Evolutionary conservation across 768 basidiomycete genomes (phyloP), one percentile per base, ranked within the genome.

Genomic region (Collybia sp.): DNA sequence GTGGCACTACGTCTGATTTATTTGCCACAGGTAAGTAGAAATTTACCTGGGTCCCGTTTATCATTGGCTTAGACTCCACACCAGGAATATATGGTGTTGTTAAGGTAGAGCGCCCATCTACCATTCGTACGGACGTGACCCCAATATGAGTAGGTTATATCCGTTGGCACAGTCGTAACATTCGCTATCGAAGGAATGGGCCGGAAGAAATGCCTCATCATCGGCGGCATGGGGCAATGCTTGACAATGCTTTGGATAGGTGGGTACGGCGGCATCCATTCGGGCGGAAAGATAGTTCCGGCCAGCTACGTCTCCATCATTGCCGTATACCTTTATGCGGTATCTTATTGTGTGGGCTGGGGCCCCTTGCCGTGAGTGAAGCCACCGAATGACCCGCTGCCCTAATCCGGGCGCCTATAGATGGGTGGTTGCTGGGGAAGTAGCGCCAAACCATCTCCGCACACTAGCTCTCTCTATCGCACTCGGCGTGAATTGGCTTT

Each of bases 151-250:
- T 65, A 79, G 62, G 67, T 73, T 16, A 50, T 77, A 39, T 55
- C 68, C 5, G 74, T 76, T 18, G 58, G 52, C 12, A 51, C 64
- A 13, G 64, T 68, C 5, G 65, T 78, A 31, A 47, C 64, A 1
- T 68, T 77, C 45, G 75, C 70, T n/a, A 67, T 79, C 3, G 77
- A 80, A 50, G 50, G 61, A 30, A 45, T 72, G 32, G 79, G 79
- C 3, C 68, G 76, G 42, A 80, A 79, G 51, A 61, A 53, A 38
- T 77, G 71, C 45, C 61, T 80, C 13, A 62, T 80, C 36, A 60
- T 73, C 34, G 75, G 76, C 11, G 73, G 74, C 16, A 46, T 76
- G 5, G 74, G 75, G 5, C 79, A 79, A 51, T 69, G 68, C 5
- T 47, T 61, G 8, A 72, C 57, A 58, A 75, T 76, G 72, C 61